Percentiles rank a stretch among this genome's conserved stretches.
Conservation (phyloP, 2,329 filamentous ascomycete species). For the Trichoderma sp. region DNA sequence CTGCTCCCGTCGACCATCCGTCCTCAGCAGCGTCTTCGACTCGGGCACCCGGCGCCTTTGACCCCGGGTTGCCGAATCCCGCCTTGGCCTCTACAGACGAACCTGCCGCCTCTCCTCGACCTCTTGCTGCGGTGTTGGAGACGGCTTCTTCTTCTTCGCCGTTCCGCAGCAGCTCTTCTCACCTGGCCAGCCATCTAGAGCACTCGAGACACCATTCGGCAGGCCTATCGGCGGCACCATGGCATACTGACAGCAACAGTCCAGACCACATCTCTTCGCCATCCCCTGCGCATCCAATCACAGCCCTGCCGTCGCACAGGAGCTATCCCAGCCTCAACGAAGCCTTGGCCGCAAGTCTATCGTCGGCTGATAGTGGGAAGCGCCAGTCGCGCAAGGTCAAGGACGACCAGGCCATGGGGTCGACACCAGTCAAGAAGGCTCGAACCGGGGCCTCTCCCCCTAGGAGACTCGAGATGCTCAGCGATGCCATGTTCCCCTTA, state of each 20-base stretch:
- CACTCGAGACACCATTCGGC: conserved; percentile 20
- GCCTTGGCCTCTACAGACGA: neutral
- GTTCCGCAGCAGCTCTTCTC: neutral
- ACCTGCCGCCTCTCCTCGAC: conserved; percentile 7
- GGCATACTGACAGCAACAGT: conserved; percentile 21
- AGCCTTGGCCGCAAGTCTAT: conserved; percentile 20
- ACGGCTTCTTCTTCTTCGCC: neutral
- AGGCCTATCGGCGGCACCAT: conserved; percentile 15
- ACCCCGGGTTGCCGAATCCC: neutral
- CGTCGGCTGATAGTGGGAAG: conserved; percentile 27
- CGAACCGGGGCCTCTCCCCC: conserved; percentile 47
- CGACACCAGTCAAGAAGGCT: conserved; percentile 45
- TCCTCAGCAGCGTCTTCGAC: conserved; percentile 17
- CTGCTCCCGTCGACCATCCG: neutral
- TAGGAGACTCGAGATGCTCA: conserved; percentile 43
- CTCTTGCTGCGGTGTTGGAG: neutral
- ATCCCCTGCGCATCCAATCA: neutral
- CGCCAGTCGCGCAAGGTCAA: conserved; percentile 26
- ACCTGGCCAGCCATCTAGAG: conserved; percentile 5
- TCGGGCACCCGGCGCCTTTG: neutral
- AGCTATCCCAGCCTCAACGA: conserved; percentile 5
- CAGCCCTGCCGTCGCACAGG: neutral
- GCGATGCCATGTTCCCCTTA: conserved; percentile 25
- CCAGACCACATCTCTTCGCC: conserved; percentile 20
- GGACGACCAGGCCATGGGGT: conserved; percentile 31